Evolutionary conservation across 2,329 filamentous ascomycete genomes (phyloP), one percentile per base, ranked within the genome.

Genomic region (Venturiaceae sp.): DNA sequence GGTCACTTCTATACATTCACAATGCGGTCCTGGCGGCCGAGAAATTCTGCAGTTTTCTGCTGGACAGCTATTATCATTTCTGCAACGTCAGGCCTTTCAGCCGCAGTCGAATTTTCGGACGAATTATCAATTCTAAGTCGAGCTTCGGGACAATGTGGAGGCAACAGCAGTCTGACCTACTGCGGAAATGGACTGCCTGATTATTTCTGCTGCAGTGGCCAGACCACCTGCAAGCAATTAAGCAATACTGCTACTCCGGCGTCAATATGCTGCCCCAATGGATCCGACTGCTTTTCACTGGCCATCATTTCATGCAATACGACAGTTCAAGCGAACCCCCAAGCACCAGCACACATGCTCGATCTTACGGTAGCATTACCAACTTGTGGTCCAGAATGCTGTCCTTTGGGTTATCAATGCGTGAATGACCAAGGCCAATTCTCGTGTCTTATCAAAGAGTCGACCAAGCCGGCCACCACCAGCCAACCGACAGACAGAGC

Each of bases 351-450:
- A 65, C 88, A 90, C 71, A 87, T 87, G 0, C 83, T 81, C 9
- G 78, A 83, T 8, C 80, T 87, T 32, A 75, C 76, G 19, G 76
- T 79, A 9, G 72, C 75, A 11, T 74, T 91, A 14, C 71, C 74
- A 1, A 76, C 71, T 21, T 91, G 88, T 64, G 84, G 80, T 14
- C 68, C 65, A 19, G 70, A 64, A 57, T 92, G 87, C 71, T 92
- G 88, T 67, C 87, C 88, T 0, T 85, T 85, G 69, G 88, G 88
- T 2, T 91, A 86, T 71, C 73, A 75, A 1, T 92, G 88, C 72
- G 70, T 78, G 36, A 68, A 67, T 50, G 44, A 26, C 44, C 23
- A 30, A 50, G 16, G 44, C 44, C 56, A 72, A 44, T 54, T 34
- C 23, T 1, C 55, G 72, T 44, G 44, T 54, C 47, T 57, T 63